Conservation (phyloP, 306 rosid genomes). For the Senna tora region DNA sequence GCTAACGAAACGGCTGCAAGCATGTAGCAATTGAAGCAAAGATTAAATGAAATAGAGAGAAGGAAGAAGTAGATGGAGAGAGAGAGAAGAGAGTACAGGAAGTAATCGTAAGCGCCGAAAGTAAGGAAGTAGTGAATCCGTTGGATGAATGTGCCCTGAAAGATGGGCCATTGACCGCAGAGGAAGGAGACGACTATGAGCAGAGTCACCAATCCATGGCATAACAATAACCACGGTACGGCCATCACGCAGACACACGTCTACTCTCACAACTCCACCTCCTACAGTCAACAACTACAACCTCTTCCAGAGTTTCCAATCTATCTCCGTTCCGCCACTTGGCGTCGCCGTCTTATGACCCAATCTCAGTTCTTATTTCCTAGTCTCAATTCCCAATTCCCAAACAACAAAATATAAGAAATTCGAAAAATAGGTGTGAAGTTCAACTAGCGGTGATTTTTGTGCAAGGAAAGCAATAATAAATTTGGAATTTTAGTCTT, state of each 20-base stretch:
- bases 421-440: too few relatives aligned
- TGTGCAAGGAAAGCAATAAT: too few relatives aligned
- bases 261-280: background rate
- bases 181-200: constrained; percentile 74
- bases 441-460: too few relatives aligned
- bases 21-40: background rate
- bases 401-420: too few relatives aligned
- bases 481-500: too few relatives aligned
- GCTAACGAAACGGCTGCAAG: constrained; percentile 70
- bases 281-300: background rate
- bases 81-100: constrained; percentile 46
- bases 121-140: constrained; percentile 73
- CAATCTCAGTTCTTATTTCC: too few relatives aligned
- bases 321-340: too few relatives aligned
- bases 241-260: constrained; percentile 51
- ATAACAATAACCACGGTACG: constrained; percentile 65
- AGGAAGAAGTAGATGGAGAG: background rate
- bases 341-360: too few relatives aligned
- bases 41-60: background rate
- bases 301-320: background rate
- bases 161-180: constrained; percentile 97
- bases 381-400: too few relatives aligned
- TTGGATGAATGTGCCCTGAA: constrained; percentile 77
- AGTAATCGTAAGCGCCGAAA: constrained; percentile 85
- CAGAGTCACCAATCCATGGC: constrained; percentile 72